A percentile compares a stretch with the other conserved stretches of the same genome.
phyloP scores from a whole-genome alignment of 1,284 basidiomycete species.

The Hymenochaete sp. region DNA sequence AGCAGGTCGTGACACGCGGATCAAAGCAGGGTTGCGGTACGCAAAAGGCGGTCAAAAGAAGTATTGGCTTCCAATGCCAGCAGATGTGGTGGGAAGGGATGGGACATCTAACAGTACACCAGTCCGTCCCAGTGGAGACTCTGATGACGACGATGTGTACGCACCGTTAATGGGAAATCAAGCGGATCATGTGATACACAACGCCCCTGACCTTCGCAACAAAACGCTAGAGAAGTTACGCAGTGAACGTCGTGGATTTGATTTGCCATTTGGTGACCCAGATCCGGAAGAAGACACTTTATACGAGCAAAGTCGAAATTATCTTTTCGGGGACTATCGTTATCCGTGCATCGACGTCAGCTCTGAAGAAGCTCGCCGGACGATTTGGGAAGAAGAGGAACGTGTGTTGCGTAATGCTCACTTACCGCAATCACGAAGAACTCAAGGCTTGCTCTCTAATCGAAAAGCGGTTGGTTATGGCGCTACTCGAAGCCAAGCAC shows the following conservation, averaged over 20 bases:
- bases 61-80: conserved; percentile 80
- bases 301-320: conserved; percentile 60
- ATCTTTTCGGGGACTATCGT: conserved; percentile 87
- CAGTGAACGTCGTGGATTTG: conserved; percentile 49
- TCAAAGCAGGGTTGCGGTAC: conserved; percentile 86
- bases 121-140: conserved; percentile 31
- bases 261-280: conserved; percentile 54
- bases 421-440: conserved; percentile 50
- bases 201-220: conserved; percentile 44
- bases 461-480: conserved; percentile 42
- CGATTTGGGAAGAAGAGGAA: conserved; percentile 69
- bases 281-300: conserved; percentile 61
- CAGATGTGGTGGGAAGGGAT: conserved; percentile 34
- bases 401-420: conserved; percentile 60
- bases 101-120: conserved; percentile 25
- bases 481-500: conserved; percentile 33
- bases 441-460: conserved; percentile 34
- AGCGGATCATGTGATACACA: conserved; percentile 57
- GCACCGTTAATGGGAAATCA: conserved; percentile 70
- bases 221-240: conserved; percentile 31
- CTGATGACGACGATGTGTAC: conserved; percentile 55
- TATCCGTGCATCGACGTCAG: conserved; percentile 87
- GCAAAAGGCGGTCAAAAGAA: conserved; percentile 80
- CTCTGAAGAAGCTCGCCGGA: conserved; percentile 54
- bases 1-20: conserved; percentile 70